Evolutionary conservation across 2,329 filamentous ascomycete genomes (phyloP), one percentile per base, ranked within the genome.

Genomic region (Nectriaceae sp.): DNA sequence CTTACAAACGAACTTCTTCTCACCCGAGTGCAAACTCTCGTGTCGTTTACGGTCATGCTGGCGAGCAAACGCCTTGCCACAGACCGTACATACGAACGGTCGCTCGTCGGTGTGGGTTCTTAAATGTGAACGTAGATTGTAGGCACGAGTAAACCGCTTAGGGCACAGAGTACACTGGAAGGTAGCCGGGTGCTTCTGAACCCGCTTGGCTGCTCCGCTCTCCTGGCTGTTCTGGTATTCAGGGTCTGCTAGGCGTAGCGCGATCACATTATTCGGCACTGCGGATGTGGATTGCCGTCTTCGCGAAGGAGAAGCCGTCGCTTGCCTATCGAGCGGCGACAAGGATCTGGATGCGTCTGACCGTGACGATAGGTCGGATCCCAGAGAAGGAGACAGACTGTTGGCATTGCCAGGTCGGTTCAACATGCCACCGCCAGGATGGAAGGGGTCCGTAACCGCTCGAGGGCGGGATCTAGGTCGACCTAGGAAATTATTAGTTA

Each of bases 1-100:
- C 59, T 90, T 91, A 72, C 94, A 99, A 6, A 97, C 89, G 66
- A 97, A 99, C 66, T 96, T 97, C 82, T 97, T 99, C 74, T 99
- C 94, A 36, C 94, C 94, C 0, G 90, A 95, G 65, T 99, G 94
- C 36, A 99, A 75, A 33, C 93, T 92, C 72, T 99, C 94, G 70
- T 99, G 94, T 33, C 94, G 87, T 72, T 99, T 99, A 39, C 94
- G 87, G 67, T 99, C 94, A 66, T 99, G 94, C 66, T 99, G 94
- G 21, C 94, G 87, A 5, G 94, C 94, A 72, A 99, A 99, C 0
- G 94, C 94, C 70, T 99, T 99, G 44, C 90, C 90, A 60, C 94
- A 99, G 8, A 97, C 90, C 0, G 90, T 97, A 66, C 94, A 99
- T 3, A 97, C 93, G 64, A 97, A 99, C 0, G 94, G 94, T 40